Evolutionary conservation across 208 protist genomes (phyloP).

Genomic region (Kentomonas sorsogonicus): DNA sequence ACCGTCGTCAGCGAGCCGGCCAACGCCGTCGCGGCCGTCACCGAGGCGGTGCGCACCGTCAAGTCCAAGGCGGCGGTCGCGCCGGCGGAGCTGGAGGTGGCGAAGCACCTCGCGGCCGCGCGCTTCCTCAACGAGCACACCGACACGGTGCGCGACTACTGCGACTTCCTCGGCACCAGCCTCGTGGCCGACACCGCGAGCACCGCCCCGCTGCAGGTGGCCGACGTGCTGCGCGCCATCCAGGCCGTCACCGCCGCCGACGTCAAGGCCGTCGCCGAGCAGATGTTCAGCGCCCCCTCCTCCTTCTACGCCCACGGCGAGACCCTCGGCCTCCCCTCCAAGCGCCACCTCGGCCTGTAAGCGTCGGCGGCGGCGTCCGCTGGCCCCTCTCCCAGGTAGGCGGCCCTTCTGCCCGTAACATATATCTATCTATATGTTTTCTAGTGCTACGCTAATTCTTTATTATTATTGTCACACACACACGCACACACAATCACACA

Average conservation of each 20-base stretch:
- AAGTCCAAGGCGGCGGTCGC: slow-evolving; percentile 33
- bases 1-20: slow-evolving; percentile 48
- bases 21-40: slow-evolving; percentile 54
- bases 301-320: slow-evolving; percentile 79
- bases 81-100: slow-evolving; percentile 30
- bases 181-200: slow-evolving; percentile 33
- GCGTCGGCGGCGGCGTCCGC: neutral
- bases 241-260: slow-evolving; percentile 44
- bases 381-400: no score
- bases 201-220: slow-evolving; percentile 29
- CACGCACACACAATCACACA: no score
- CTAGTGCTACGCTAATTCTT: no score
- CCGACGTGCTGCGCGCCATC: slow-evolving; percentile 65
- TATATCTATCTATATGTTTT: no score
- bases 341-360: slow-evolving; percentile 77
- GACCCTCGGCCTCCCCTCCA: slow-evolving; percentile 73
- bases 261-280: slow-evolving; percentile 61
- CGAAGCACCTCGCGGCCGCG: slow-evolving; percentile 60
- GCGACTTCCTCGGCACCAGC: slow-evolving; percentile 82
- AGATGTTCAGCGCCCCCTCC: slow-evolving; percentile 56
- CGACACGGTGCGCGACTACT: slow-evolving; percentile 76
- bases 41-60: slow-evolving; percentile 46
- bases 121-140: slow-evolving; percentile 48
- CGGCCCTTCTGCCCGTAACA: no score
- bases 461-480: no score